Base-by-base conservation (phyloP, 2,329 filamentous ascomycete genomes). In the Xylariaceae sp. region DNA sequence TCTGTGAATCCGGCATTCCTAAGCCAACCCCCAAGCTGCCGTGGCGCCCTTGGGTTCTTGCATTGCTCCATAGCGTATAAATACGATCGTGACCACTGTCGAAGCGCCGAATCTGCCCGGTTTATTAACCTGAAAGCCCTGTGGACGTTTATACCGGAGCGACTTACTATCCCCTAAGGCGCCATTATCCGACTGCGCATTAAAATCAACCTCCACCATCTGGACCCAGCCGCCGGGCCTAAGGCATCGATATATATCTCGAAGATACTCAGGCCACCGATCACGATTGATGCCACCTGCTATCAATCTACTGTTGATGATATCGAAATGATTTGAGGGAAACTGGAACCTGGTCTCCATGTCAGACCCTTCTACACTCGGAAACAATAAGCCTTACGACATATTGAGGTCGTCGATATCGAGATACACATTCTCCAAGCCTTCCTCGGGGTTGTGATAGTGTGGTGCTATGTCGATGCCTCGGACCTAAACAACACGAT, bases 191-290 rank as follows among this genome's bases (percentile, higher is more conserved):
- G 89, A 95, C 68, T 95, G 92, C 22, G 89, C 84, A 60, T 90
- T 89, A 69, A 86, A 86, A 65, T 95, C 90, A 63, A 92, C 81
- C 67, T 96, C 92, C n/a, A 89, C 81, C 79, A 95, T 85, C 66
- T 96, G 90, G 55, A 88, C 80, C 89, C 90, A 96, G 1, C 92
- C 91, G 2, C 85, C 87, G 5, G 84, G 86, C 47, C 83, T 86
- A 58, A 92, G 74, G 9, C 90, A 79, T 19, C 82, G 78, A 60
- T 83, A 80, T 56, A 95, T 87, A 62, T 96, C 92, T 61, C 77
- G 76, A 59, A 95, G 71, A 70, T 95, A 96, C 30, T 78, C 77
- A 51, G 74, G 71, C 92, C 92, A 96, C 68, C 89, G 80, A 57
- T 77, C 73, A 53, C 76, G 74, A 64, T 92, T 79, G 63, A 95